phyloP scores from a whole-genome alignment of 768 basidiomycete species.

The Serendipita sp. region DNA sequence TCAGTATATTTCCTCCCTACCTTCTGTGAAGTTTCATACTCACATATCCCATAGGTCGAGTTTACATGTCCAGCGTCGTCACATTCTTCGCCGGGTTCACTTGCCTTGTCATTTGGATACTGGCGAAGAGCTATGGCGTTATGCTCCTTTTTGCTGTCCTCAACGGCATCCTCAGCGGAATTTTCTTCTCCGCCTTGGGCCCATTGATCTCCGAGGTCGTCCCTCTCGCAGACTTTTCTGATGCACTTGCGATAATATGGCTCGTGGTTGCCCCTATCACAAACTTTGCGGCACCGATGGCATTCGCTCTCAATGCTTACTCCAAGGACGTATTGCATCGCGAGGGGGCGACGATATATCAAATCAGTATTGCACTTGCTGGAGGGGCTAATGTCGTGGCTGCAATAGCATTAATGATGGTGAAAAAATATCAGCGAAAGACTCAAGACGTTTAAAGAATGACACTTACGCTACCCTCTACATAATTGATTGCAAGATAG shows the following conservation, averaged over 20 bases:
- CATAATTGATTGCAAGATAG: too few relatives aligned
- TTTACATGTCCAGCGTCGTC: conserved; percentile 17
- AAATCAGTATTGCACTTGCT: not conserved
- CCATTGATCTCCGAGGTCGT: conserved; percentile 12
- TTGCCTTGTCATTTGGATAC: conserved; percentile 18
- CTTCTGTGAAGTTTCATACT: too few relatives aligned
- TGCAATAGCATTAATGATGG: not conserved
- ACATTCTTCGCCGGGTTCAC: conserved; percentile 18
- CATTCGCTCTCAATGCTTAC: not conserved
- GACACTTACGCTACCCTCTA: not conserved
- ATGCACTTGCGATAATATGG: conserved; percentile 8
- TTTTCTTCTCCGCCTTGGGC: conserved; percentile 14
- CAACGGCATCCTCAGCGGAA: conserved; percentile 12
- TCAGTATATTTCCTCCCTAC: not conserved
- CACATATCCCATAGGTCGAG: conserved; percentile 12
- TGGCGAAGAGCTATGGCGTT: conserved; percentile 16
- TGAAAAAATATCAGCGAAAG: not conserved
- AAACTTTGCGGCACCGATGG: not conserved
- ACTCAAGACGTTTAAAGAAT: not conserved
- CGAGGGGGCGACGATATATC: not conserved
- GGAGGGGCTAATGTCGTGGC: not conserved
- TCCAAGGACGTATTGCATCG: not conserved
- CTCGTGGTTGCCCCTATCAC: not conserved
- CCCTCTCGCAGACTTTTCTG: conserved; percentile 6
- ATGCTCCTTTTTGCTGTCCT: conserved; percentile 17